Evolutionary conservation across 2,329 filamentous ascomycete genomes (phyloP), one percentile per base, ranked within the genome.

Genomic region (Pseudogymnoascus sp.): DNA sequence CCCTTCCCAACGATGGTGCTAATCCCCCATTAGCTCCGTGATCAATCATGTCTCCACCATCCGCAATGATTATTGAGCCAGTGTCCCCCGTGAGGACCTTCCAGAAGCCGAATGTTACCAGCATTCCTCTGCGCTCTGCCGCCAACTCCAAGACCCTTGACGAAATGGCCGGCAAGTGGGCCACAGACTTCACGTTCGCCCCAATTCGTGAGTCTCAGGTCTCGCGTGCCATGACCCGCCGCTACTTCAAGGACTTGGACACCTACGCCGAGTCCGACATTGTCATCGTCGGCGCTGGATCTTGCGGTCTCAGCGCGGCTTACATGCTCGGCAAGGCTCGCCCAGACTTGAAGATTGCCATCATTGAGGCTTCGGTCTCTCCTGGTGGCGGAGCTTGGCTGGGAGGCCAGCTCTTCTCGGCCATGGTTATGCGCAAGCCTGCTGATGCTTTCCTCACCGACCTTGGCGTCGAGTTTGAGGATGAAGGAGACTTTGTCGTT

Each of bases 391-490:
- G 92, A 71, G 92, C 91, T 66, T 96, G 92, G 92, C 85, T 96
- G 53, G 92, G 92, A 64, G 92, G 92, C 16, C 92, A 96, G 80
- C 89, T 96, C 64, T 96, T 97, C 84, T 90, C 86, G 65, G 92
- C 92, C 73, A 96, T 96, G 92, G 84, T 96, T 59, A 92, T 97
- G 87, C 89, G 92, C 71, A 95, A 94, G 81, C 91, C 92, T 11
- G 92, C 92, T 62, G 89, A 96, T 73, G 84, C 83, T 63, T 96
- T 96, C 80, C 80, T 96, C 64, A 80, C 82, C 44, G 91, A 95
- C 71, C 76, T 96, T 14, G 91, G 89, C 64, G 87, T 96, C 5
- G 86, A 90, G 0, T 96, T 88, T 73, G 92, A 96, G 71, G 91
- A 96, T 66, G 92, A 96, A 72, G 90, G 89, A 61, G 84, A 89